phyloP scores from a whole-genome alignment of 176 grass and related monocot genomes.

The Otatea glauca region DNA sequence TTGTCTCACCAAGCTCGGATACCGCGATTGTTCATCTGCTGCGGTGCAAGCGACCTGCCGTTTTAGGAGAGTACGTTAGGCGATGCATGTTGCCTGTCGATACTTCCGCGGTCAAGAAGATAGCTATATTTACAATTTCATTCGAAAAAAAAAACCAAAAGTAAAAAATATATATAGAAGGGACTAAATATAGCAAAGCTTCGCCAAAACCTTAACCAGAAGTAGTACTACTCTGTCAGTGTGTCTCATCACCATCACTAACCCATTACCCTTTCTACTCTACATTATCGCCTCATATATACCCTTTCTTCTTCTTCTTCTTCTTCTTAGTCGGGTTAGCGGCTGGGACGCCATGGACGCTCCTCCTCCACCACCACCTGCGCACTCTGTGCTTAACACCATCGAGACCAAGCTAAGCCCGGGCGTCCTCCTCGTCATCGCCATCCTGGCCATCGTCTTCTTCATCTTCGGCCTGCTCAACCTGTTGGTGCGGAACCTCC shows the following conservation, averaged over 20 bases:
- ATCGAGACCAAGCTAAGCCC: conserved; percentile 71
- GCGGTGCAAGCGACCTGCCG: too few species aligned
- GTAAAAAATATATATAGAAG: too few species aligned
- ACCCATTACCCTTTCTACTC: not conserved
- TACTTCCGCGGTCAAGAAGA: too few species aligned
- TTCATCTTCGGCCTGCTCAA: conserved; percentile 81
- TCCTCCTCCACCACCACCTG: conserved; percentile 30
- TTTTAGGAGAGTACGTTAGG: too few species aligned
- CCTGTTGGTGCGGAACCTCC: conserved; percentile 62
- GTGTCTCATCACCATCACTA: not conserved
- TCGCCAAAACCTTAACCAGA: not conserved
- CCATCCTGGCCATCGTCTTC: conserved; percentile 77
- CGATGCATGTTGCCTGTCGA: too few species aligned
- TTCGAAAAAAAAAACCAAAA: too few species aligned
- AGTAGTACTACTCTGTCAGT: conserved; percentile 2
- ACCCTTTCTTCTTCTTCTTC: not conserved
- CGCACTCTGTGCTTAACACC: conserved; percentile 21
- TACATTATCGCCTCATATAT: not conserved
- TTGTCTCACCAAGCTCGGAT: too few species aligned
- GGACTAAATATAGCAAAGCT: too few species aligned
- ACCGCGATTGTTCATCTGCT: too few species aligned
- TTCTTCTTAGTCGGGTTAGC: not conserved
- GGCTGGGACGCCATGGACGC: not conserved
- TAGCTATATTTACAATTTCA: too few species aligned
- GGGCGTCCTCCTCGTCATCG: conserved; percentile 68